A percentile compares a stretch with the other conserved stretches of the same genome.
phyloP scores from a whole-genome alignment of 169 alveolate species.

The Nephromyces sp. region DNA sequence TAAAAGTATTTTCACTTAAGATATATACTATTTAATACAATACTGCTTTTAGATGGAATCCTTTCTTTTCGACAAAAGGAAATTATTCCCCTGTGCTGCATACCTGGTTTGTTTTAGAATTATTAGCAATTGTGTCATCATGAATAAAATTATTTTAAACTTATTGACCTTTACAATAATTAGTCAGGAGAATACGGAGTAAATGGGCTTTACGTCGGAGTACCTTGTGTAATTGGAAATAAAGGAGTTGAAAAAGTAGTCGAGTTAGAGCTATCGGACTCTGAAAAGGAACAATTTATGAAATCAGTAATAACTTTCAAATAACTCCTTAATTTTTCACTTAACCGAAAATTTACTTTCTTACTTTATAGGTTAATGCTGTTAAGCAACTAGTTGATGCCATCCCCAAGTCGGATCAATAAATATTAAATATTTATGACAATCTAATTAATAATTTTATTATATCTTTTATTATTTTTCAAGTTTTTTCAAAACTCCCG shows the following conservation, averaged over 20 bases:
- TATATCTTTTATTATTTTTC: too few relatives aligned
- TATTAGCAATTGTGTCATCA: not conserved
- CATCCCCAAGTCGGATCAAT: too few relatives aligned
- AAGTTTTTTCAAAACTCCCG: too few relatives aligned
- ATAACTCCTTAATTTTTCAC: conserved; percentile 8
- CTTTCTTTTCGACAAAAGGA: conserved; percentile 46
- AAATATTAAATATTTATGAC: too few relatives aligned
- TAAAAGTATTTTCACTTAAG: too few relatives aligned
- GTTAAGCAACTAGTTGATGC: too few relatives aligned
- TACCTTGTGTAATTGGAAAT: conserved; percentile 56
- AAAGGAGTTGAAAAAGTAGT: conserved; percentile 54
- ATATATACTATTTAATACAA: too few relatives aligned
- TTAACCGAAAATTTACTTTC: not conserved
- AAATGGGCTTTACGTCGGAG: conserved; percentile 56
- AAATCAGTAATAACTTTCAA: conserved; percentile 22
- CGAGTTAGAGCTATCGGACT: conserved; percentile 40
- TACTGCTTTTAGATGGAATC: conserved; percentile 45
- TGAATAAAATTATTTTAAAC: not conserved
- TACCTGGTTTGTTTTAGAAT: conserved; percentile 31
- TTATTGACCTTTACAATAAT: not conserved
- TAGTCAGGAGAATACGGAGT: conserved; percentile 56
- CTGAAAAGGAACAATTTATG: conserved; percentile 13
- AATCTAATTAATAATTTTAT: too few relatives aligned
- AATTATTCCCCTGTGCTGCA: conserved; percentile 59
- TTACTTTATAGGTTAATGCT: too few relatives aligned